A percentile compares a stretch with the other conserved stretches of the same genome.
Conservation (phyloP, 805 yeast species). For the Candida odintsovae region DNA sequence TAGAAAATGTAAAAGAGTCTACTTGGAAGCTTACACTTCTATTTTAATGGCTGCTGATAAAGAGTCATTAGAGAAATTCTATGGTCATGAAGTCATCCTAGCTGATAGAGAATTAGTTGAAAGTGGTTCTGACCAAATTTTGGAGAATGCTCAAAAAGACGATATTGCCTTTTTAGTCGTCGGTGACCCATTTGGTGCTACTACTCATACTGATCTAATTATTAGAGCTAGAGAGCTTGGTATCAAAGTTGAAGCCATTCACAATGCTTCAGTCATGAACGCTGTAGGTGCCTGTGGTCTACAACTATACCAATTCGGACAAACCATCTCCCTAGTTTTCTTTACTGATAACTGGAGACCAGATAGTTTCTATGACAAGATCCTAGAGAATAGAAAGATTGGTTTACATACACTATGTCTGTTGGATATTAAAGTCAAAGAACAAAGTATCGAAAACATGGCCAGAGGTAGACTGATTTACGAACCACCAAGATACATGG, state of each 20-base stretch:
- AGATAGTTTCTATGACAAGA: slow-evolving; percentile 86
- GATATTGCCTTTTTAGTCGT: slow-evolving; percentile 94
- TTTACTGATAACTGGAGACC: slow-evolving; percentile 97
- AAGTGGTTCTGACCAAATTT: slow-evolving; percentile 75
- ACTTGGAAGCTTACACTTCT: slow-evolving; percentile 91
- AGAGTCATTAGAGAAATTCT: slow-evolving; percentile 69
- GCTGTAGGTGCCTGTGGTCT: slow-evolving; percentile 98
- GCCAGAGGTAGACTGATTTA: slow-evolving; percentile 87
- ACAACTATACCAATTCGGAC: slow-evolving; percentile 92
- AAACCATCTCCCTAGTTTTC: slow-evolving; percentile 93
- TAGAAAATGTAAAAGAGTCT: slow-evolving; percentile 80
- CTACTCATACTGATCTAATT: slow-evolving; percentile 93
- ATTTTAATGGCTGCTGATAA: slow-evolving; percentile 89
- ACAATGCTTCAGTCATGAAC: slow-evolving; percentile 96
- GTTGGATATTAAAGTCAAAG: slow-evolving; percentile 92
- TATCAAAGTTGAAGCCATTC: slow-evolving; percentile 76
- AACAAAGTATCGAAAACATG: slow-evolving; percentile 90
- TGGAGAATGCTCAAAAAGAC: slow-evolving; percentile 68
- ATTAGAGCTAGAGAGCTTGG: slow-evolving; percentile 83
- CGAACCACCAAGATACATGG: slow-evolving; percentile 97
- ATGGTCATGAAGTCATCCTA: slow-evolving; percentile 76
- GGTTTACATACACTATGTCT: slow-evolving; percentile 89
- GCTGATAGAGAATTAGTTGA: slow-evolving; percentile 97
- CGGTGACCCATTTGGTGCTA: slow-evolving; percentile 97
- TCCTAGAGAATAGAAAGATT: slow-evolving; percentile 81